Evolutionary conservation across 805 yeast genomes (phyloP).

Genomic region (Grigorovia transvaalensis): DNA sequence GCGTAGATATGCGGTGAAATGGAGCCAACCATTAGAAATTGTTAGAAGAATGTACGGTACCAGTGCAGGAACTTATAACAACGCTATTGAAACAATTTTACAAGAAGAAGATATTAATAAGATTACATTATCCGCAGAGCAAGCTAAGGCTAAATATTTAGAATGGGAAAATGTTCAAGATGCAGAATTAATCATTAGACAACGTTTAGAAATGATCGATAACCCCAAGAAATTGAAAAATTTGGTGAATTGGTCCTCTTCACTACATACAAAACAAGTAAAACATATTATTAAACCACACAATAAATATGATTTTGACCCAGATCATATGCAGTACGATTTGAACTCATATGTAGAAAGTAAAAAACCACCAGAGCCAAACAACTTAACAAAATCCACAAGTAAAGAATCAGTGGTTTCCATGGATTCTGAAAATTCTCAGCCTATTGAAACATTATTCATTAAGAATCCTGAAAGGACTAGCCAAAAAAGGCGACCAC

Average conservation of each 20-base stretch:
- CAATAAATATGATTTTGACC: conserved; percentile 5
- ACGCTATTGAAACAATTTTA: conserved; percentile 12
- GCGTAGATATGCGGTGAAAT: conserved; percentile 78
- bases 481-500: neutral
- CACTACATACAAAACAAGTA: conserved; percentile 15
- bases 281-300: conserved; percentile 13
- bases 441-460: neutral
- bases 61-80: conserved; percentile 8
- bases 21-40: conserved; percentile 74
- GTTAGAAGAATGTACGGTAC: conserved; percentile 34
- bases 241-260: conserved; percentile 13
- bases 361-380: neutral
- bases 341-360: conserved; percentile 9
- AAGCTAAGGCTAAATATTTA: conserved; percentile 33
- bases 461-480: neutral
- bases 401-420: neutral
- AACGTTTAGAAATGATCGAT: conserved; percentile 31
- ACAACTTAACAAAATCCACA: neutral
- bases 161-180: conserved; percentile 64
- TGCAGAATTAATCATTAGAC: conserved; percentile 41
- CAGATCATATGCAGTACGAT: conserved; percentile 8
- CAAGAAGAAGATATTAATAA: conserved; percentile 12
- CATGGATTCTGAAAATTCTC: neutral
- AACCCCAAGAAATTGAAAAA: conserved; percentile 12
- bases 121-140: conserved; percentile 9